Percentiles rank a stretch among this genome's conserved stretches.
Evolutionary conservation across 306 rosid genomes (phyloP).

Genomic region (Ormosia emarginata): DNA sequence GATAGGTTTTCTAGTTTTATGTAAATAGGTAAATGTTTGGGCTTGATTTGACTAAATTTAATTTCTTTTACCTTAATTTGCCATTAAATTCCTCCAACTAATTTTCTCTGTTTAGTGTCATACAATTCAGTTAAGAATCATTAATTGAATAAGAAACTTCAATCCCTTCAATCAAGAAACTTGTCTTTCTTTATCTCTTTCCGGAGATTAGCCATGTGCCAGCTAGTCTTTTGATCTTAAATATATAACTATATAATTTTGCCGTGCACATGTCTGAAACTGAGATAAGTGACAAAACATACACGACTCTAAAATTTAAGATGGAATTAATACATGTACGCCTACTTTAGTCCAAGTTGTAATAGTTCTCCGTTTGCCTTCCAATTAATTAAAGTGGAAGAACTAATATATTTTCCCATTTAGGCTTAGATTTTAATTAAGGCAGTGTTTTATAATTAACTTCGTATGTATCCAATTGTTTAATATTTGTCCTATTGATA

Average conservation of each 20-base stretch:
- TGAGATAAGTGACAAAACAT: not conserved
- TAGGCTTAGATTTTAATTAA: not conserved
- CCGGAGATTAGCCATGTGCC: not conserved
- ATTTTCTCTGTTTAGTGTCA: not conserved
- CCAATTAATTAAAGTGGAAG: not conserved
- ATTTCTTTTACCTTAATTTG: not conserved
- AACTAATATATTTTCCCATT: not conserved
- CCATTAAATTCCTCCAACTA: not conserved
- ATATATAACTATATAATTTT: not conserved
- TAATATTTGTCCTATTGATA: constrained; percentile 26
- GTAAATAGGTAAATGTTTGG: not conserved
- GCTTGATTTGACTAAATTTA: not conserved
- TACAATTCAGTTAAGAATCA: not conserved
- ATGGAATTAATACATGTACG: not conserved
- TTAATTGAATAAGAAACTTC: not conserved
- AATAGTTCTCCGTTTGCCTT: not conserved
- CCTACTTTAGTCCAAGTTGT: not conserved
- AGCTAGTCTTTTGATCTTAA: not conserved
- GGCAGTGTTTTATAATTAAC: not conserved
- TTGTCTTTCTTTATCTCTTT: not conserved
- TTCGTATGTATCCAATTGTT: not conserved
- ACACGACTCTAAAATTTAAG: not conserved
- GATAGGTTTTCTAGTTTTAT: not conserved
- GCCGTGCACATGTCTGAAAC: not conserved
- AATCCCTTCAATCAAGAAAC: not conserved